Base-by-base conservation (phyloP, 768 basidiomycete genomes). In the Chiua virens region DNA sequence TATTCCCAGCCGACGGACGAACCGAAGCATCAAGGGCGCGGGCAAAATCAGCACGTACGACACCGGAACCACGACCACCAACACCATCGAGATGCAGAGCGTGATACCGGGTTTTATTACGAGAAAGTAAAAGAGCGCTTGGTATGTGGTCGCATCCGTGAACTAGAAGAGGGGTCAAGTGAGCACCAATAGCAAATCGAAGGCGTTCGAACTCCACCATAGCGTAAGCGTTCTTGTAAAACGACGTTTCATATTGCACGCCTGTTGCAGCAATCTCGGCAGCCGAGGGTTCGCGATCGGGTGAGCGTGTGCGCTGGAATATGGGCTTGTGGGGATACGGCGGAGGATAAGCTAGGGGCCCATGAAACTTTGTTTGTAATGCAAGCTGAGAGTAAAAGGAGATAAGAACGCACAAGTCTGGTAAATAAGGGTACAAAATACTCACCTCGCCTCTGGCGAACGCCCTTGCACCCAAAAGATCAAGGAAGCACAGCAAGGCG, bases 61-160 rank as follows among this genome's bases (percentile, higher is more conserved):
- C 2, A 86, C 76, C 1, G 89, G 71, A 21, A 83, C 79, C 50
- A 88, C 53, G 14, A 79, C 68, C 15, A 88, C 35, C 44, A 89
- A 64, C 20, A 72, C 57, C 14, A 89, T 64, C 6, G 80, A 78
- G 32, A 91, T 71, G 17, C 86, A 71, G 23, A 92, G 68, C 1
- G 89, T 89, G 66, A 92, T 87, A 27, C 81, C 77, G 3, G 90
- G 88, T 65, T 92, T 92, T 73, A 92, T 83, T 44, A 92, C 87
- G 53, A 92, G 78, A 71, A 92, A 92, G 66, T 92, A 92, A 75
- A 92, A 92, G 4, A 92, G 76, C 0, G 90, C 85, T 71, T 88
- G 87, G 67, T 89, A 92, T 17, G 89, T 87, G 5, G 86, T 88
- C 35, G 86, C 72, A 60, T 92, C 89, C 37, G 85, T 84, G 69